Percentiles rank a stretch among this genome's conserved stretches.
Evolutionary conservation across 768 basidiomycete species (phyloP).

Genomic region (Pilatotrama ljubarskyi): DNA sequence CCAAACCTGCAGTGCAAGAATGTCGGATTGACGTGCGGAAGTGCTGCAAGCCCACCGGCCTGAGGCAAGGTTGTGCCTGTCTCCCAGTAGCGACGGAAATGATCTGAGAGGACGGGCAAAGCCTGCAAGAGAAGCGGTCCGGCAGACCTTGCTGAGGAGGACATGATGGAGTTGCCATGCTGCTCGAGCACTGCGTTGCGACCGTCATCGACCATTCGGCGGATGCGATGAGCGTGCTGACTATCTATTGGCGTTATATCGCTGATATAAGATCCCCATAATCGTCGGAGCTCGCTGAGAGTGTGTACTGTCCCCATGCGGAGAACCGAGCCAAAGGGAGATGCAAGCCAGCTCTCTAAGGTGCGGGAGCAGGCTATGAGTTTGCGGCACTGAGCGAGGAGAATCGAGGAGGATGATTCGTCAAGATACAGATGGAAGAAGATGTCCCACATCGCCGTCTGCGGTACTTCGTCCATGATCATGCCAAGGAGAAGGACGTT

Average conservation of each 20-base stretch:
- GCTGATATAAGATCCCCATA: conserved; percentile 30
- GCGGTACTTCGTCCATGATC: conserved; percentile 22
- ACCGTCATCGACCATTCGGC: neutral
- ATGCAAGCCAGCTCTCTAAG: conserved; percentile 11
- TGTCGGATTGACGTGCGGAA: conserved; percentile 44
- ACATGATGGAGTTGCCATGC: neutral
- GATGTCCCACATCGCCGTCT: conserved; percentile 7
- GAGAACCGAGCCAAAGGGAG: conserved; percentile 2
- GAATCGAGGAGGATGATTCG: neutral
- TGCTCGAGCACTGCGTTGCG: conserved; percentile 17
- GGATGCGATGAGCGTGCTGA: no score
- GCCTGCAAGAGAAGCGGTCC: conserved; percentile 36
- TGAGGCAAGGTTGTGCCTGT: conserved; percentile 40
- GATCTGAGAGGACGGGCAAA: neutral
- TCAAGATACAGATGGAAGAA: conserved; percentile 20
- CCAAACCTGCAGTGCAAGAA: conserved; percentile 44
- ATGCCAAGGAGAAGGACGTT: conserved; percentile 18
- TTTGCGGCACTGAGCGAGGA: conserved; percentile 12
- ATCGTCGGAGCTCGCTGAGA: conserved; percentile 9
- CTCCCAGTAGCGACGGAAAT: conserved; percentile 39
- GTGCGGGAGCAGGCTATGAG: conserved; percentile 1
- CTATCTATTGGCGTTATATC: conserved; percentile 12
- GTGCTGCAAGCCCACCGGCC: conserved; percentile 13
- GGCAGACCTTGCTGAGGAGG: conserved; percentile 32
- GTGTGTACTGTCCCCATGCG: conserved; percentile 8